Percentiles rank a stretch among this genome's conserved stretches.
Conservation (phyloP, 2,329 filamentous ascomycete species). For the Penicillium rolfsii region DNA sequence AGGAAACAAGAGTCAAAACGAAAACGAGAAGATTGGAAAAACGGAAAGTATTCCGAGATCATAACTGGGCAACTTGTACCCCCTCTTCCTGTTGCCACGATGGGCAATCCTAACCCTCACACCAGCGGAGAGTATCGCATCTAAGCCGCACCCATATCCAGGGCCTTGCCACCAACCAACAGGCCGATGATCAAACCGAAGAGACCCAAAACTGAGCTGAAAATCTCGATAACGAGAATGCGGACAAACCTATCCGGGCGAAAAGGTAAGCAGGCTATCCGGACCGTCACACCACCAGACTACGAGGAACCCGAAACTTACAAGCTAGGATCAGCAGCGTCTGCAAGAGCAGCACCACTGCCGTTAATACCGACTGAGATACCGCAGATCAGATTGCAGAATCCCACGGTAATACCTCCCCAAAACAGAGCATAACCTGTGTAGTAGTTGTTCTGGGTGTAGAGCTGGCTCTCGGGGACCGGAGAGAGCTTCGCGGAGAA, state of each 20-base stretch:
- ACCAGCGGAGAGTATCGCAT: constrained; percentile 3
- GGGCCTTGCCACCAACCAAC: constrained; percentile 80
- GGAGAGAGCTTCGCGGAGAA: constrained; percentile 85
- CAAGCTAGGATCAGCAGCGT: constrained; percentile 89
- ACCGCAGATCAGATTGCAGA: constrained; percentile 95
- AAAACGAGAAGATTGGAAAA: constrained; percentile 20
- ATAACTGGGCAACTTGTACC: constrained; percentile 16
- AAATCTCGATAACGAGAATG: constrained; percentile 98
- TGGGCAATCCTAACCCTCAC: constrained; percentile 24
- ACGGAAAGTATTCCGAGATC: constrained; percentile 29
- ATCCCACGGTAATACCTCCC: constrained; percentile 89
- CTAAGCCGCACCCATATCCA: constrained; percentile 62
- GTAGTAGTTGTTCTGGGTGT: constrained; percentile 81
- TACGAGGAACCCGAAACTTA: constrained; percentile 54
- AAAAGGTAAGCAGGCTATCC: constrained; percentile 9
- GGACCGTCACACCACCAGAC: background rate
- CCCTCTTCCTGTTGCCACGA: constrained; percentile 19
- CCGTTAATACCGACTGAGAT: constrained; percentile 98
- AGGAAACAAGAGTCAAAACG: constrained; percentile 15
- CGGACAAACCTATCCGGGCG: constrained; percentile 80
- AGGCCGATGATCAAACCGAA: constrained; percentile 96
- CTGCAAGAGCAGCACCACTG: constrained; percentile 91
- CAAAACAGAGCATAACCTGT: constrained; percentile 96
- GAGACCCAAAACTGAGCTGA: constrained; percentile 93
- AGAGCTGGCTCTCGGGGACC: constrained; percentile 66